Base-by-base conservation (phyloP, 768 basidiomycete species). In the Lactarius sanguifluus region DNA sequence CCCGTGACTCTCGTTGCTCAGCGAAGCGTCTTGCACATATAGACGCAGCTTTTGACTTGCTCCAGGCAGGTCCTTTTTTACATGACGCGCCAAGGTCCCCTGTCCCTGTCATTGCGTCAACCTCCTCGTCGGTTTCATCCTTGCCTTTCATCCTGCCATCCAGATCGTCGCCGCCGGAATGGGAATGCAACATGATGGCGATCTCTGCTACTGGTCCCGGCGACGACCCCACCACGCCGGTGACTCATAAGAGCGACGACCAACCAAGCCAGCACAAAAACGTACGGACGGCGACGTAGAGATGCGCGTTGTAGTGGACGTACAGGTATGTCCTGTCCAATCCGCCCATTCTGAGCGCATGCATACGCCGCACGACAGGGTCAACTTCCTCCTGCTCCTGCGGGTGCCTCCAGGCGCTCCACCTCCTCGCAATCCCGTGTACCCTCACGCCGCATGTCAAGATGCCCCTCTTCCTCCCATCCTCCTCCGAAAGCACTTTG, bases 341-440 rank as follows among this genome's bases (percentile, higher is more conserved):
- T 38, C 12, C 3, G 36, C n/a, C 8, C 38, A 15, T 1, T 66
- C 30, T 52, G 12, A 34, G 36, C 57, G 60, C 23, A 66, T 40
- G n/a, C 28, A 50, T 62, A 66, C 38, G 5, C 62, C 38, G 13
- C 32, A 38, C 58, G 57, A 62, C 50, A 66, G 65, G 25, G 18
- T 43, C 55, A 16, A 9, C 16, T 12, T 20, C 2, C 20, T 10
- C 57, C 32, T 16, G 60, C 30, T 1, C 47, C 47, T 0, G 30
- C n/a, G 38, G 45, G 25, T 28, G 18, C 61, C 5, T 25, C 30
- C 47, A 40, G n/a, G 18, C 30, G 28, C 30, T 50, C 61, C 4
- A 57, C 56, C 30, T 57, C 60, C 32, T 43, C 55, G 0, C 41
- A 20, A 10, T 57, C 60, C 55, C 43, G 18, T 5, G 52, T 20